A percentile compares a stretch with the other conserved stretches of the same genome.
Evolutionary conservation across 108 stramenopile species (phyloP).

Genomic region (Skeletonema menzelii): DNA sequence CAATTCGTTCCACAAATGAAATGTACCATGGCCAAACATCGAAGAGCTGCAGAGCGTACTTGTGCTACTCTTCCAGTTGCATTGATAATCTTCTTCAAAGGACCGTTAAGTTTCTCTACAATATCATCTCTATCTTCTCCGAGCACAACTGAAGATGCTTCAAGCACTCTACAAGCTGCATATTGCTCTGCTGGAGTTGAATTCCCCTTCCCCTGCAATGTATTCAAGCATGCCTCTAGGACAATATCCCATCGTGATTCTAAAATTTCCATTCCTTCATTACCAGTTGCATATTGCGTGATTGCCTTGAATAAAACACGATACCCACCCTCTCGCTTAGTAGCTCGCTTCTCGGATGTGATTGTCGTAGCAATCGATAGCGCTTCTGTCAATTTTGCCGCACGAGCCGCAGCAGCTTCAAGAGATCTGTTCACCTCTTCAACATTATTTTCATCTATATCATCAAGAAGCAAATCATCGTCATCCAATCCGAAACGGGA

Average conservation of each 20-base stretch:
- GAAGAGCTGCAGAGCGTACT: conserved; percentile 71
- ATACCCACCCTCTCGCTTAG: conserved; percentile 60
- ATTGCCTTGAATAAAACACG: conserved; percentile 62
- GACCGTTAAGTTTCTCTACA: conserved; percentile 43
- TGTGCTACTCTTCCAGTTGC: conserved; percentile 60
- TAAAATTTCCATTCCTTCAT: conserved; percentile 35
- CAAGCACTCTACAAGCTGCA: conserved; percentile 81
- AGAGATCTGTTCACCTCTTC: conserved; percentile 5
- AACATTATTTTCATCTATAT: neutral
- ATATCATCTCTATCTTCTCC: conserved; percentile 57
- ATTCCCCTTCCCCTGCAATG: conserved; percentile 35
- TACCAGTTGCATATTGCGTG: conserved; percentile 65
- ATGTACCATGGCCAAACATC: conserved; percentile 68
- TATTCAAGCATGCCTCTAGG: conserved; percentile 34
- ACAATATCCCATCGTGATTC: conserved; percentile 14
- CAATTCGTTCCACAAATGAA: conserved; percentile 67
- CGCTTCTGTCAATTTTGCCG: conserved; percentile 20
- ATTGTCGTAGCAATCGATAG: conserved; percentile 38
- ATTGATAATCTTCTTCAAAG: conserved; percentile 56
- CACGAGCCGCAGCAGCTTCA: conserved; percentile 10
- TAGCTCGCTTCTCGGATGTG: conserved; percentile 61
- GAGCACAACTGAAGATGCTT: conserved; percentile 71
- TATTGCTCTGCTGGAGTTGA: conserved; percentile 76
- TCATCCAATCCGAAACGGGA: conserved; percentile 2
- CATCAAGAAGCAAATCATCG: neutral